Evolutionary conservation across 1,284 basidiomycete genomes (phyloP).

Genomic region (Inonotus hispidus): DNA sequence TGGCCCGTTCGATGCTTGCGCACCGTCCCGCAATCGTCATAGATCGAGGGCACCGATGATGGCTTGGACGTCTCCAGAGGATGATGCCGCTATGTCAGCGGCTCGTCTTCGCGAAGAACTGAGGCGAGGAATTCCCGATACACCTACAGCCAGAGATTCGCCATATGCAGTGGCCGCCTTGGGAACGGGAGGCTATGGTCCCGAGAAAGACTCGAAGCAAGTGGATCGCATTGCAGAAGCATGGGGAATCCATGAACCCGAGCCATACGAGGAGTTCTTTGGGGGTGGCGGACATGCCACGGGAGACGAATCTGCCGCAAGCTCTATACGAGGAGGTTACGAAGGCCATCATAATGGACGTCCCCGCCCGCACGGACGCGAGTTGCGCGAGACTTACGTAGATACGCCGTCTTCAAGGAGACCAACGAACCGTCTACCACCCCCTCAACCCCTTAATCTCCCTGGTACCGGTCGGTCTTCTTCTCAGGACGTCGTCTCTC

Average conservation of each 20-base stretch:
- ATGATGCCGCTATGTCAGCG: conserved; percentile 31
- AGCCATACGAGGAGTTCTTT: conserved; percentile 82
- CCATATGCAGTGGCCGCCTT: conserved; percentile 51
- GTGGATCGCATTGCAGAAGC: conserved; percentile 79
- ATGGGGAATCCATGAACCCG: conserved; percentile 84
- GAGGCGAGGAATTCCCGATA: conserved; percentile 22
- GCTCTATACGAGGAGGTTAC: conserved; percentile 53
- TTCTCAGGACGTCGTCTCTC: conserved; percentile 29
- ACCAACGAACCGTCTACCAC: conserved; percentile 52
- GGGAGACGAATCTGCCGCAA: conserved; percentile 53
- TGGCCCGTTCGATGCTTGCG: conserved; percentile 83
- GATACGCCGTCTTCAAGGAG: conserved; percentile 31
- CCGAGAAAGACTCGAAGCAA: conserved; percentile 57
- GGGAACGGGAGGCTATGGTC: conserved; percentile 34
- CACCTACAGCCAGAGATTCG: conserved; percentile 27
- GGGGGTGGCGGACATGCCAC: conserved; percentile 54
- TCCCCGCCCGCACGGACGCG: conserved; percentile 30
- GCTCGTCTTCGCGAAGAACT: conserved; percentile 29
- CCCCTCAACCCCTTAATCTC: conserved; percentile 75
- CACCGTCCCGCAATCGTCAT: conserved; percentile 78
- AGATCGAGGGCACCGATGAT: conserved; percentile 74
- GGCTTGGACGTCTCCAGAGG: conserved; percentile 59
- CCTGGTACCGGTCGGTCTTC: conserved; percentile 33
- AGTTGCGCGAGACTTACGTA: conserved; percentile 39
- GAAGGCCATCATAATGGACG: conserved; percentile 11